Evolutionary conservation across 208 protist genomes (phyloP).

Genomic region (Leishmania arabica): DNA sequence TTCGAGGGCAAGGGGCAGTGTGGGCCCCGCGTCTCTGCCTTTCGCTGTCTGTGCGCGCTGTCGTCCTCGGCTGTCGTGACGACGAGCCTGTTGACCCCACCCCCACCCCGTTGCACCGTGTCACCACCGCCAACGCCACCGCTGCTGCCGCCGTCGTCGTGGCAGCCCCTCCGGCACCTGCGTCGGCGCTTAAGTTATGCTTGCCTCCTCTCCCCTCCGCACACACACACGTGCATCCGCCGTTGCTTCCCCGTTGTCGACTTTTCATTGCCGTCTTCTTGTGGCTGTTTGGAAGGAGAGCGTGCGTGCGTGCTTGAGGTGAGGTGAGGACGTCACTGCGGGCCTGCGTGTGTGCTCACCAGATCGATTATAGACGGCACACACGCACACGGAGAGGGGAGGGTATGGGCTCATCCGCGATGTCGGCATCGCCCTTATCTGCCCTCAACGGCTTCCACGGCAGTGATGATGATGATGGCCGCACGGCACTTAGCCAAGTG

Average conservation of each 20-base stretch:
- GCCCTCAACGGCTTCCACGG: neutral
- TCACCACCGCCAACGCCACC: neutral
- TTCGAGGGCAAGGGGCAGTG: no score
- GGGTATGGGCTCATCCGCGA: neutral
- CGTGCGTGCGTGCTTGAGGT: no score
- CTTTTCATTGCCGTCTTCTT: neutral
- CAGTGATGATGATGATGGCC: no score
- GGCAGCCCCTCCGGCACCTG: neutral
- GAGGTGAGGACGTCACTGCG: no score
- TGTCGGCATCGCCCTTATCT: neutral
- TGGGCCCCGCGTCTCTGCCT: no score
- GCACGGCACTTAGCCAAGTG: constrained; percentile 4
- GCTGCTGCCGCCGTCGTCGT: neutral
- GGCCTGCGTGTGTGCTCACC: neutral
- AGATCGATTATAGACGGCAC: neutral
- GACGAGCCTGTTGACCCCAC: neutral
- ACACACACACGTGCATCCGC: no score
- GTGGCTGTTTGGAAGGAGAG: no score
- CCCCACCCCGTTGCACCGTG: neutral
- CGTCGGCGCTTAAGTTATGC: neutral
- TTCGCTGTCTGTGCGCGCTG: neutral
- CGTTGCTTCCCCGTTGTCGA: no score
- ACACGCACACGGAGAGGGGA: neutral
- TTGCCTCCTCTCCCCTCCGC: neutral
- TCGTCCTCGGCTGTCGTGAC: neutral